These are phyloP conservation scores for Tylopilus felleus DNA, from an alignment of 768 basidiomycete genomes.

Conservation along the genomic window DNA sequence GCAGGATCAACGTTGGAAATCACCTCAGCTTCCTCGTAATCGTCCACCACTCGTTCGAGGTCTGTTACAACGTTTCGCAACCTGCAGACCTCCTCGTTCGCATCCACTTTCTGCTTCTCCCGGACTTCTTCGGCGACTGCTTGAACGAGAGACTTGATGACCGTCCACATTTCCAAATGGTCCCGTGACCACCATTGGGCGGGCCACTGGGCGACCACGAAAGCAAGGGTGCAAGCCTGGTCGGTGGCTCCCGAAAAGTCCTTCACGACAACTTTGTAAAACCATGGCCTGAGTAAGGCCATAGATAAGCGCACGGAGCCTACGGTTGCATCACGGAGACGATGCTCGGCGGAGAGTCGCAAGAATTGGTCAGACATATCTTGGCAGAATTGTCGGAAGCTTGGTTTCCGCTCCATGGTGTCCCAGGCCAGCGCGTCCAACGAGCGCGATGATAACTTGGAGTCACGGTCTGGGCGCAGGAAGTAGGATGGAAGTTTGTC, in stretches of 20 bases:
- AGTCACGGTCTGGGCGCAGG: constrained; percentile 34
- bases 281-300: constrained; percentile 67
- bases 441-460: constrained; percentile 28
- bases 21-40: constrained; percentile 35
- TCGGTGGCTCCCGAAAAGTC: constrained; percentile 39
- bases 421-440: constrained; percentile 51
- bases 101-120: constrained; percentile 42
- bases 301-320: constrained; percentile 67
- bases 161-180: constrained; percentile 57
- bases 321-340: constrained; percentile 62
- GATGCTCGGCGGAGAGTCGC: constrained; percentile 49
- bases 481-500: constrained; percentile 74
- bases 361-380: constrained; percentile 64
- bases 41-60: constrained; percentile 44
- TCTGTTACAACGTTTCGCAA: constrained; percentile 50
- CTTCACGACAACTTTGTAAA: constrained; percentile 47
- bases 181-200: constrained; percentile 65
- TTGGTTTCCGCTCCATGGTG: constrained; percentile 54
- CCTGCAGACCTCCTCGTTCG: constrained; percentile 44
- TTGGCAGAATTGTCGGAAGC: constrained; percentile 68
- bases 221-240: constrained; percentile 42
- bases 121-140: constrained; percentile 65
- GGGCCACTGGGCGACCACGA: constrained; percentile 61
- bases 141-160: constrained; percentile 56
- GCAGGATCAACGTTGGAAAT: constrained; percentile 20